Evolutionary conservation across 192 early-diverging fungal genomes (phyloP).

Genomic region (Mycoemilia scoparia): DNA sequence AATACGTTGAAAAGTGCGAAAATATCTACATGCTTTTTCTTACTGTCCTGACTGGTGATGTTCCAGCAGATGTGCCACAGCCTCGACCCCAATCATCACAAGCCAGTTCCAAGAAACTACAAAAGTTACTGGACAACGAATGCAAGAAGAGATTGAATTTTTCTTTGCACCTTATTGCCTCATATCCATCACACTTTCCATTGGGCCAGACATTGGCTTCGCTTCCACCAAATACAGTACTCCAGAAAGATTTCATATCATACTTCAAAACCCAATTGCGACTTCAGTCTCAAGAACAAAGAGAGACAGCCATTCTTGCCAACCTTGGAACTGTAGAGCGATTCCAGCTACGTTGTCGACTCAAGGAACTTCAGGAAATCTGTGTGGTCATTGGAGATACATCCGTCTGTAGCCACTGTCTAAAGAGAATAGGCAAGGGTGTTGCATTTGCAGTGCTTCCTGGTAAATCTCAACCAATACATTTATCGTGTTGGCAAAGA

Average conservation of each 20-base stretch:
- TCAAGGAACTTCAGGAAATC: conserved; percentile 10
- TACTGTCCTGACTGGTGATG: conserved; percentile 11
- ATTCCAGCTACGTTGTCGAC: conserved; percentile 17
- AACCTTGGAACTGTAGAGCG: conserved; percentile 17
- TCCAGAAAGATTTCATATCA: conserved; percentile 21
- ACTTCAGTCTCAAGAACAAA: conserved; percentile 16
- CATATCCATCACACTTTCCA: conserved; percentile 14
- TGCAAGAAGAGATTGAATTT: conserved; percentile 11
- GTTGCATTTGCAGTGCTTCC: conserved; percentile 25
- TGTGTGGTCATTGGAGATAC: conserved; percentile 18
- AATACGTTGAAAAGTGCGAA: conserved; percentile 15
- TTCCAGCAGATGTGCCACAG: conserved; percentile 8
- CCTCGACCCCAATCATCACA: conserved; percentile 1
- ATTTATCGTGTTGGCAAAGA: conserved; percentile 31
- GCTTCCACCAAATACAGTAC: conserved; percentile 24
- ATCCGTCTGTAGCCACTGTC: conserved; percentile 24
- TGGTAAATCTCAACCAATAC: conserved; percentile 12
- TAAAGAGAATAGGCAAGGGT: conserved; percentile 31
- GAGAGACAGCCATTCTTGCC: conserved; percentile 11
- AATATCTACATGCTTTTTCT: conserved; percentile 21
- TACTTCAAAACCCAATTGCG: conserved; percentile 37
- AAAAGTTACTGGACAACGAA: conserved; percentile 3
- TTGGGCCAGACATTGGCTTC: conserved; percentile 14
- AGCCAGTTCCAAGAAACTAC: conserved; percentile 1
- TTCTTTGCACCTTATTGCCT: conserved; percentile 17